Evolutionary conservation across 129 eudicot species (phyloP).

Genomic region (Dittrichia graveolens): DNA sequence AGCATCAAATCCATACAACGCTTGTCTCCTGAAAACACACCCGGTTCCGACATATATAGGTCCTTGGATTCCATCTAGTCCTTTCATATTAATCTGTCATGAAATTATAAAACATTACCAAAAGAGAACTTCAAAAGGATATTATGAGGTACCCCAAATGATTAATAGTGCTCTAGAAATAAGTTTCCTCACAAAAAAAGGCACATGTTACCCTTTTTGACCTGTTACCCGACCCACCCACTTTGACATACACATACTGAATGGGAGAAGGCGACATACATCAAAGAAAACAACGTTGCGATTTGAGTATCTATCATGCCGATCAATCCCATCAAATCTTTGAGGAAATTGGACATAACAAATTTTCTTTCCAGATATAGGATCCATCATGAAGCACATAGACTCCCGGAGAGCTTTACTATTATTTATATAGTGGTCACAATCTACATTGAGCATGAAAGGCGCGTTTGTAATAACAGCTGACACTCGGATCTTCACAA

Average conservation of each 20-base stretch:
- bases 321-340: constrained; percentile 74
- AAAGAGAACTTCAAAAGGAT: background rate
- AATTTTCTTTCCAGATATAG: constrained; percentile 64
- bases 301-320: constrained; percentile 70
- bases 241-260: background rate
- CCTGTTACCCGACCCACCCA: background rate
- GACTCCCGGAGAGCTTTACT: constrained; percentile 78
- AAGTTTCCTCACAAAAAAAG: background rate
- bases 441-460: constrained; percentile 67
- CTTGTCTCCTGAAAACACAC: constrained; percentile 55
- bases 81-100: constrained; percentile 45
- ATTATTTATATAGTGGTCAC: constrained; percentile 85
- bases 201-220: background rate
- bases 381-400: constrained; percentile 92
- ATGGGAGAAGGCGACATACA: constrained; percentile 39
- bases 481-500: constrained; percentile 66
- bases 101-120: background rate
- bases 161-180: background rate
- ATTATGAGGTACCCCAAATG: background rate
- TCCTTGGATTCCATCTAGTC: constrained; percentile 50
- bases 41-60: constrained; percentile 52
- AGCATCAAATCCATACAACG: constrained; percentile 79
- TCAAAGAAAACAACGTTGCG: constrained; percentile 79
- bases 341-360: constrained; percentile 87
- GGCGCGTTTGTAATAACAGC: constrained; percentile 82